Percentiles rank a stretch among this genome's conserved stretches.
Conservation (phyloP, 2,329 filamentous ascomycete genomes). For the Verruconis gallopava region DNA sequence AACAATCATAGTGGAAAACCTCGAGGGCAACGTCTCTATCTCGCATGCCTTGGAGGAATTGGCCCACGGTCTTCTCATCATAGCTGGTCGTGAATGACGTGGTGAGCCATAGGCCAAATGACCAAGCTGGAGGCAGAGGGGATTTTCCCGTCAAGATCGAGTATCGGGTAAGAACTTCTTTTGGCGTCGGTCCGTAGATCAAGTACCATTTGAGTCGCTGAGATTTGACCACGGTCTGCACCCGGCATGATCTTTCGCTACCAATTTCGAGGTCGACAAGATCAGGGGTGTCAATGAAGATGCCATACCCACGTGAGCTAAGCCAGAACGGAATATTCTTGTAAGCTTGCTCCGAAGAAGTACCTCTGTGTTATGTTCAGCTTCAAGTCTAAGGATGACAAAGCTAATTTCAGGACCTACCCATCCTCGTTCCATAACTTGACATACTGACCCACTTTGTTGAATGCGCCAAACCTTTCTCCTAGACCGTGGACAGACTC, state of each 20-base stretch:
- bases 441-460: conserved; percentile 60
- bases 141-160: conserved; percentile 54
- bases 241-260: conserved; percentile 56
- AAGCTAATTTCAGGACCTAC: conserved; percentile 3
- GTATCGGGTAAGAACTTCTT: conserved; percentile 57
- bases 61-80: conserved; percentile 53
- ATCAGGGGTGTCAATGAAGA: conserved; percentile 61
- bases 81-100: conserved; percentile 66
- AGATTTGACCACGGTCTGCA: conserved; percentile 56
- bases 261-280: conserved; percentile 61
- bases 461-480: conserved; percentile 63
- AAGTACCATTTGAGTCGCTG: conserved; percentile 63
- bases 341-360: conserved; percentile 57
- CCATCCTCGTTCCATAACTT: conserved; percentile 50
- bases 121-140: conserved; percentile 56
- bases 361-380: conserved; percentile 33
- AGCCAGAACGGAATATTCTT: conserved; percentile 61
- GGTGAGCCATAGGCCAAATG: conserved; percentile 63
- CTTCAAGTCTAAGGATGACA: too few relatives aligned
- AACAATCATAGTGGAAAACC: conserved; percentile 66
- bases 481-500: conserved; percentile 64
- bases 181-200: conserved; percentile 57
- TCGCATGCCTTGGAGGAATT: conserved; percentile 57
- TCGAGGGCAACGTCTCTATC: conserved; percentile 51
- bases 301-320: conserved; percentile 59